Percentiles rank a stretch among this genome's conserved stretches.
Conservation (phyloP, 441 rosid genomes). For the Croton setiger region DNA sequence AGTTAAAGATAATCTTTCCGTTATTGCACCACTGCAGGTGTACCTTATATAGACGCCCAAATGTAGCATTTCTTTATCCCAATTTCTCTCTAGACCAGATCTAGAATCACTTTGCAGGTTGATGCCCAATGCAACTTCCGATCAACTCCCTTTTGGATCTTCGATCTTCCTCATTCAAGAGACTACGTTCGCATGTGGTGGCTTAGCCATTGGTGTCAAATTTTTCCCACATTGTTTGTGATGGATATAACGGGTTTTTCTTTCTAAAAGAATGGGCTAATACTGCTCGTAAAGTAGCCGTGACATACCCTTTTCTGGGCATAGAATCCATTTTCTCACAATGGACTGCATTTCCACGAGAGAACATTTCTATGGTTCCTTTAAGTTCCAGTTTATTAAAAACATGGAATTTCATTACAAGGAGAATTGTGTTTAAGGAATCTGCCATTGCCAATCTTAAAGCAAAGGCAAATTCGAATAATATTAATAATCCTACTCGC, state of each 20-base stretch:
- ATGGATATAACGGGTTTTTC: conserved; percentile 13
- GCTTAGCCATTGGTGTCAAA: conserved; percentile 13
- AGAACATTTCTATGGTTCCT: not conserved
- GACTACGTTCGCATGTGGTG: conserved; percentile 1
- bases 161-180: not conserved
- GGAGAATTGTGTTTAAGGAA: conserved; percentile 16
- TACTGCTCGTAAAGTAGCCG: not conserved
- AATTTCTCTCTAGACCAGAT: no score
- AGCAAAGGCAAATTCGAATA: not conserved
- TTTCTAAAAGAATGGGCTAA: conserved; percentile 29
- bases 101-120: not conserved
- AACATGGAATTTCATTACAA: not conserved
- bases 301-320: conserved; percentile 8
- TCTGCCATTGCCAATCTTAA: conserved; percentile 15
- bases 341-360: not conserved
- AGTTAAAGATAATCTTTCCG: no score
- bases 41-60: no score
- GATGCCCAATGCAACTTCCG: not conserved
- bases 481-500: no score
- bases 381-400: not conserved
- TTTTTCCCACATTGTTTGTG: conserved; percentile 26
- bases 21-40: no score
- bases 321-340: conserved; percentile 18
- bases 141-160: not conserved
- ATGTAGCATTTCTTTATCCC: no score